Evolutionary conservation across 2,329 filamentous ascomycete species (phyloP).

Genomic region (Pestalotiopsis sp.): DNA sequence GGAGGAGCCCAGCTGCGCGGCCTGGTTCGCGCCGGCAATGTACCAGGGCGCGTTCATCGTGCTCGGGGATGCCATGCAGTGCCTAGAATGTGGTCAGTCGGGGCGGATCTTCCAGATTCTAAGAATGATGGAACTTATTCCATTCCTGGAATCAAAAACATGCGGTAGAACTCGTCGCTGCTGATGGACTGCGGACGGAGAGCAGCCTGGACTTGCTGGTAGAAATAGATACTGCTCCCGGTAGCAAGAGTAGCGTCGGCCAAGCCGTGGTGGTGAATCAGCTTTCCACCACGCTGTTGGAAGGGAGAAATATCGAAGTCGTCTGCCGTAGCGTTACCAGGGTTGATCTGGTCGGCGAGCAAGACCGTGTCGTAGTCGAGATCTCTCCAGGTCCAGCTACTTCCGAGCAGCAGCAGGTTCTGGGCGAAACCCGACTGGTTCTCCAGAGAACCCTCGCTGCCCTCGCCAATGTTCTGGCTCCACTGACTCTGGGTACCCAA

Average conservation of each 20-base stretch:
- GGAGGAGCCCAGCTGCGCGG: conserved; percentile 26
- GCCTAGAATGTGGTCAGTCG: conserved; percentile 28
- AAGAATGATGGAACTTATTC: conserved; percentile 24
- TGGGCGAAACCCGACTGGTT: conserved; percentile 32
- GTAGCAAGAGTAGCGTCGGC: conserved; percentile 30
- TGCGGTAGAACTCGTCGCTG: conserved; percentile 51
- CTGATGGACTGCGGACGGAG: conserved; percentile 31
- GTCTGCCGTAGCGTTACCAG: conserved; percentile 40
- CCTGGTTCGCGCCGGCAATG: conserved; percentile 34
- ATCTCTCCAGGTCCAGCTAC: conserved; percentile 35
- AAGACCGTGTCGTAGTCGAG: conserved; percentile 34
- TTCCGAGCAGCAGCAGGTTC: conserved; percentile 43
- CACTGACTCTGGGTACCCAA: conserved; percentile 47
- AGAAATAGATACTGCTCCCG: background rate
- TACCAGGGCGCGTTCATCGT: background rate
- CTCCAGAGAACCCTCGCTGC: conserved; percentile 34
- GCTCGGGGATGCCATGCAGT: conserved; percentile 33
- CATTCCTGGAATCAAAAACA: conserved; percentile 57
- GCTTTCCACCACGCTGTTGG: conserved; percentile 41
- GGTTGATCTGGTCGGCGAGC: conserved; percentile 35
- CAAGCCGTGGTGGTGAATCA: conserved; percentile 50
- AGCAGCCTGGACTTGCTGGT: conserved; percentile 29
- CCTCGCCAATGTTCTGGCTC: conserved; percentile 31
- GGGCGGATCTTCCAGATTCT: no score
- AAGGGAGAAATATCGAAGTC: conserved; percentile 41